phyloP scores from a whole-genome alignment of 768 basidiomycete genomes.

The Hortiboletus flavorubellus region DNA sequence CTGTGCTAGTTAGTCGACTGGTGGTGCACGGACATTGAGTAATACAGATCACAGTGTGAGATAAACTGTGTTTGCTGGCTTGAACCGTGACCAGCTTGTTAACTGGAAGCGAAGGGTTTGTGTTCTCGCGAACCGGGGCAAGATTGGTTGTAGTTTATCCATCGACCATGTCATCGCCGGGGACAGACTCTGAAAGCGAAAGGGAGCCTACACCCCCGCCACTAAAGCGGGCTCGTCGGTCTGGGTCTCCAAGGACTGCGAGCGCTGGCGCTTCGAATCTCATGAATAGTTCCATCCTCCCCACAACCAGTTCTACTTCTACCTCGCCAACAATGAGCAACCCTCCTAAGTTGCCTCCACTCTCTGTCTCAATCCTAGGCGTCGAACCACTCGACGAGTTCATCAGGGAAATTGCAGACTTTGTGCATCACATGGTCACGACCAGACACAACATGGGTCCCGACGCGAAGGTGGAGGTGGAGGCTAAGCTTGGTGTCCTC shows the following conservation, averaged over 20 bases:
- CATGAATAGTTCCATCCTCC: constrained; percentile 14
- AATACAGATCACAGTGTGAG: background rate
- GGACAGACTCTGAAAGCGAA: constrained; percentile 30
- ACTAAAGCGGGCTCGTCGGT: constrained; percentile 37
- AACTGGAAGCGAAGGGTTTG: background rate
- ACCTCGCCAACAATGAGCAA: constrained; percentile 26
- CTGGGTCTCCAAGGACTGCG: constrained; percentile 26
- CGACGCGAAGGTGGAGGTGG: constrained; percentile 66
- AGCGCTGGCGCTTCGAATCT: constrained; percentile 22
- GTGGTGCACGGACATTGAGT: constrained; percentile 57
- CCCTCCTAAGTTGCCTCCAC: constrained; percentile 46
- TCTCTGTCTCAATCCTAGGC: constrained; percentile 79
- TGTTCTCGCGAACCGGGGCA: background rate
- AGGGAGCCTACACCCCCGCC: constrained; percentile 28
- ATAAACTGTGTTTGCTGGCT: background rate
- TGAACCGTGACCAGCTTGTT: background rate
- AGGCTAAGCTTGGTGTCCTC: constrained; percentile 85
- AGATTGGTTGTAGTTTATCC: constrained; percentile 5
- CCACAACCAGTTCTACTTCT: constrained; percentile 9
- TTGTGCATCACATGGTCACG: constrained; percentile 68
- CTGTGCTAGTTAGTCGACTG: constrained; percentile 55
- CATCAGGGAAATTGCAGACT: constrained; percentile 88
- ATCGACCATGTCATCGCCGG: constrained; percentile 26
- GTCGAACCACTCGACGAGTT: constrained; percentile 93
- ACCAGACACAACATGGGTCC: constrained; percentile 54